Conservation (phyloP, 2,329 filamentous ascomycete species). For the Pyrenochaeta sp. region DNA sequence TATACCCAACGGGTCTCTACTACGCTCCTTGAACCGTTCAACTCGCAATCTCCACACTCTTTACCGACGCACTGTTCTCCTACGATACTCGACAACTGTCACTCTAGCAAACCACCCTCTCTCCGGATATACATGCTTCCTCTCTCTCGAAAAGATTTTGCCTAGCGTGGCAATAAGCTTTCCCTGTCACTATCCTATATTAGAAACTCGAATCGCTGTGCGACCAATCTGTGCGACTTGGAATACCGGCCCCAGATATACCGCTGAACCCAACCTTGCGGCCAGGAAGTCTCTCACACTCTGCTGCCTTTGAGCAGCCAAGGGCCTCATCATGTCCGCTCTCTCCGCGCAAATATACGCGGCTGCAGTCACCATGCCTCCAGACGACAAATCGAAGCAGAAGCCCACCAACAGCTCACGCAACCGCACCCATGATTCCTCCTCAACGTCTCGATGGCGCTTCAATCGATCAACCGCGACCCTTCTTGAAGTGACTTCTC, state of each 20-base stretch:
- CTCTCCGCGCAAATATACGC: constrained; percentile 19
- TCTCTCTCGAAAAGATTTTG: constrained; percentile 3
- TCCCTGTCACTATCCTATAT: constrained; percentile 18
- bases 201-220: constrained; percentile 10
- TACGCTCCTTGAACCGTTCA: constrained; percentile 39
- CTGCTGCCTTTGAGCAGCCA: constrained; percentile 15
- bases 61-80: constrained; percentile 22
- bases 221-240: constrained; percentile 17
- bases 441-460: constrained; percentile 47
- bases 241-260: constrained; percentile 10
- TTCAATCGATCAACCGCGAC: constrained; percentile 45
- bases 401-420: constrained; percentile 30
- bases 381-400: constrained; percentile 30
- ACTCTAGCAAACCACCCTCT: constrained; percentile 2
- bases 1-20: constrained; percentile 31
- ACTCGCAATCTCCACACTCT: constrained; percentile 18
- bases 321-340: constrained; percentile 19
- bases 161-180: constrained; percentile 13
- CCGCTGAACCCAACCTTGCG: constrained; percentile 3
- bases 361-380: constrained; percentile 37
- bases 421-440: constrained; percentile 28
- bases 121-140: constrained; percentile 7
- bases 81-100: constrained; percentile 13
- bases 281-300: constrained; percentile 4
- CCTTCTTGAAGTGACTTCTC: constrained; percentile 31